Evolutionary conservation across 2,329 filamentous ascomycete genomes (phyloP), one percentile per base, ranked within the genome.

Genomic region (Arthrobotrys megalospora): DNA sequence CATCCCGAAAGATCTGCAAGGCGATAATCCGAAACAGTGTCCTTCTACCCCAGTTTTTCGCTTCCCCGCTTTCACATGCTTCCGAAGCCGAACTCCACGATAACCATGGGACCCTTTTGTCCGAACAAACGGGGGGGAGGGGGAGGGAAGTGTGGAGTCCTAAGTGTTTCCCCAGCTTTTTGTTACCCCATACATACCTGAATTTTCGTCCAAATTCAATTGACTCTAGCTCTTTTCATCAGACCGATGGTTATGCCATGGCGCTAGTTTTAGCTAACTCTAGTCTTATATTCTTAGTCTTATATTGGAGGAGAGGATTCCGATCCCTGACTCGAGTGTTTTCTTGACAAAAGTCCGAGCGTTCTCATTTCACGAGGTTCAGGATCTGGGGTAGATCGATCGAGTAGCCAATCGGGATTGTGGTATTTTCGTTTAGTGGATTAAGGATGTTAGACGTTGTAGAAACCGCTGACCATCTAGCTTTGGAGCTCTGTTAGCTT

Each of bases 1-100:
- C 34, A 12, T 41, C 19, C 10, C 55, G 19, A 24, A 45, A 24
- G 19, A 21, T 24, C 45, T 60, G 55, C 55, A 60, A 60, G 24
- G 19, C 55, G 55, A 60, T 60, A 60, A 60, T 60, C 6, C 14
- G 36, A 43, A 41, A 43, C 34, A 14, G 11, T 4, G 43, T 58
- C 12, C 11, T 6, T 16, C 14, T 53, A 58, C 32, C 55, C 55
- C 55, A 43, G 55, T 7, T 60, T 41, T 19, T 60, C 55, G 55
- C 55, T 60, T 60, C 55, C 55, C 55, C 55, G 55, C 55, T 60
- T 60, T 60, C 55, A 60, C 55, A 60, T 60, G 55, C 55, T 60
- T 60, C 55, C 55, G 55, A 60, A 58, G 16, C 12, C 36, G 3
- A 48, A 8, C 19, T 6, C 24, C 11, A 24, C 45, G 45, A 24